Evolutionary conservation across 768 basidiomycete species (phyloP).

Genomic region (Mycena chlorophos): DNA sequence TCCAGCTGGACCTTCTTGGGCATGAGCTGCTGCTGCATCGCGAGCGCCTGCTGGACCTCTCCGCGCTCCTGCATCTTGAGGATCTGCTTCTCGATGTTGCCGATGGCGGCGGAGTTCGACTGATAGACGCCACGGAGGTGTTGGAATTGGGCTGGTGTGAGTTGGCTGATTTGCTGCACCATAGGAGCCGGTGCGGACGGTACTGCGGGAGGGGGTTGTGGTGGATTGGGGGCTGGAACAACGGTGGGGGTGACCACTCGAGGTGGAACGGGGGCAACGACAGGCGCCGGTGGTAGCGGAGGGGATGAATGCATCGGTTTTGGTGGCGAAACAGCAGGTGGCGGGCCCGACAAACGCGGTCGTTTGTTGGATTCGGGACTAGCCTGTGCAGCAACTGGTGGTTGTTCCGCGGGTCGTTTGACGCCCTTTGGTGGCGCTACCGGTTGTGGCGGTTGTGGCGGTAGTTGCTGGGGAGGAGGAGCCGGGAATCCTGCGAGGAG

Average conservation of each 20-base stretch:
- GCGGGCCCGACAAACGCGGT: conserved; percentile 34
- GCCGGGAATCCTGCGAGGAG: conserved; percentile 54
- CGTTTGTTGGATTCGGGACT: conserved; percentile 53
- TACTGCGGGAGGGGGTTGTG: conserved; percentile 11
- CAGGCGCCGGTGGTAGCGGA: conserved; percentile 19
- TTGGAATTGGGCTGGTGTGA: background rate
- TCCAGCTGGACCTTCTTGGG: conserved; percentile 8
- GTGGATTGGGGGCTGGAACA: conserved; percentile 22
- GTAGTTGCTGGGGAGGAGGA: conserved; percentile 38
- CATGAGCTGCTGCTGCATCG: conserved; percentile 6
- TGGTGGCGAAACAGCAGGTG: conserved; percentile 23
- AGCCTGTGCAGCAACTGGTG: conserved; percentile 28
- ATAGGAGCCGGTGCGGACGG: background rate
- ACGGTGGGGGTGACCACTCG: conserved; percentile 25
- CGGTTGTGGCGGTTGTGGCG: too few species aligned
- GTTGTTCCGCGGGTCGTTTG: conserved; percentile 51
- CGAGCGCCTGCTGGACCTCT: background rate
- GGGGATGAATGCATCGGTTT: conserved; percentile 20
- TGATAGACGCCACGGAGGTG: background rate
- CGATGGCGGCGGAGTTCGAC: background rate
- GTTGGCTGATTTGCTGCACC: too few species aligned
- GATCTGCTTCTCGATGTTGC: background rate
- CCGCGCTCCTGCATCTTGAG: background rate
- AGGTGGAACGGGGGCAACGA: too few species aligned
- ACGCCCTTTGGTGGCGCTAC: too few species aligned